Conservation (phyloP, 2,329 filamentous ascomycete species). For the Colletotrichum cereale region DNA sequence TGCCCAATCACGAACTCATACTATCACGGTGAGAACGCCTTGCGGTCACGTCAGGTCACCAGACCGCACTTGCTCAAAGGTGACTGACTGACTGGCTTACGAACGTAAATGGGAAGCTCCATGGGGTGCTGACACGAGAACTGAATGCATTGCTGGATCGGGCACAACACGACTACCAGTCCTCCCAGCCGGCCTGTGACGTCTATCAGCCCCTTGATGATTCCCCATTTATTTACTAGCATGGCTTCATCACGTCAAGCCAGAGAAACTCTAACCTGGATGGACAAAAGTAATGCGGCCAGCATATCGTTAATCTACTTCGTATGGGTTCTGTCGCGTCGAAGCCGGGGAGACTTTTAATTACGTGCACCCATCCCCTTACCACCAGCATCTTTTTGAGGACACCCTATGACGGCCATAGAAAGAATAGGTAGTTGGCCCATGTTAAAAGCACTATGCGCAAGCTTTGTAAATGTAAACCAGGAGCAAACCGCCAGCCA, state of each 20-base stretch:
- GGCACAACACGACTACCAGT: neutral
- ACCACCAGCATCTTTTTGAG: neutral
- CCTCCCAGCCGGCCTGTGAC: neutral
- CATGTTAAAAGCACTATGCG: slow-evolving; percentile 14
- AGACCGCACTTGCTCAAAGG: neutral
- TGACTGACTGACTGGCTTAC: too few species aligned
- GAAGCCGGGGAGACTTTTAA: neutral
- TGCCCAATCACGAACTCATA: neutral
- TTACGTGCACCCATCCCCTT: neutral
- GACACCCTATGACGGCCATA: neutral
- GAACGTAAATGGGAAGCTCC: neutral
- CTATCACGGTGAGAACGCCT: neutral
- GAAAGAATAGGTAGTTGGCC: neutral
- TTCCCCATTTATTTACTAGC: neutral
- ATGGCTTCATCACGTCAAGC: neutral
- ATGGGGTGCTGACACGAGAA: neutral
- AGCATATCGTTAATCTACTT: neutral
- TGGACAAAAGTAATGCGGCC: neutral
- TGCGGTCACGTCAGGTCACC: slow-evolving; percentile 7
- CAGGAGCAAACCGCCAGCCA: slow-evolving; percentile 21
- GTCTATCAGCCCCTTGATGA: neutral
- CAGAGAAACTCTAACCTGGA: neutral
- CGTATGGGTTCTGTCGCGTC: neutral
- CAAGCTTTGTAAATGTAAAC: slow-evolving; percentile 25
- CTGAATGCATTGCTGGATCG: neutral